Base-by-base conservation (phyloP, 1,139 yeast genomes). In the Candida pseudoviswanathii region DNA sequence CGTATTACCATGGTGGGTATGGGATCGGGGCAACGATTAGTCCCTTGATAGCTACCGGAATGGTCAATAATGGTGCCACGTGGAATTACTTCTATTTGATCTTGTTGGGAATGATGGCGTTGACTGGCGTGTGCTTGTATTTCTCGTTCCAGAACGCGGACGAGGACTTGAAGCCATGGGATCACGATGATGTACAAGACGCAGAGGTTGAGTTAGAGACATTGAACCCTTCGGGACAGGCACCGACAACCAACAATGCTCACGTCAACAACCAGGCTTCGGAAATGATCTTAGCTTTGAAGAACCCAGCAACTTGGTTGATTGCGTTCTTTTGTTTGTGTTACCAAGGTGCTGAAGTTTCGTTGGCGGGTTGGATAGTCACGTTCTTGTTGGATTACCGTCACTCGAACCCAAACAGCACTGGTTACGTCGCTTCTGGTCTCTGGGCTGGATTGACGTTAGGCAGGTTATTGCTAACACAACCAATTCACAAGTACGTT, bases 361-460 rank as follows among this genome's bases (percentile, higher is more conserved):
- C 86, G 0, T 64, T 84, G 57, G 89, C 86, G 22, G 89, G 89
- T 30, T 86, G 90, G 90, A 76, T 82, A 33, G 86, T 84, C 37
- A 82, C 90, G 0, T 85, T 75, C 56, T 70, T 85, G 58, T 73
- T 82, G 43, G 80, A 78, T 45, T 81, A 81, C 56, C 72, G 89
- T 43, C 68, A 72, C 42, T 86, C 84, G 1, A 64, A 68, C 46
- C 59, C 67, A 3, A 54, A 61, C 0, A 64, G 77, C 3, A 76
- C 78, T 49, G 89, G 90, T 21, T 85, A 84, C 58, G 85, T 84
- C 30, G 80, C 87, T 2, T 81, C 89, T 6, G 90, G 90, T 0
- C 84, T 80, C 57, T 86, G 90, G 91, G 82, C 77, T 9, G 92
- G 91, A 5, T 67, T 86, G 34, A 83, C 89, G 0, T 36, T 82